Conservation (phyloP, 345 rosid species). For the Luvunga scandens region DNA sequence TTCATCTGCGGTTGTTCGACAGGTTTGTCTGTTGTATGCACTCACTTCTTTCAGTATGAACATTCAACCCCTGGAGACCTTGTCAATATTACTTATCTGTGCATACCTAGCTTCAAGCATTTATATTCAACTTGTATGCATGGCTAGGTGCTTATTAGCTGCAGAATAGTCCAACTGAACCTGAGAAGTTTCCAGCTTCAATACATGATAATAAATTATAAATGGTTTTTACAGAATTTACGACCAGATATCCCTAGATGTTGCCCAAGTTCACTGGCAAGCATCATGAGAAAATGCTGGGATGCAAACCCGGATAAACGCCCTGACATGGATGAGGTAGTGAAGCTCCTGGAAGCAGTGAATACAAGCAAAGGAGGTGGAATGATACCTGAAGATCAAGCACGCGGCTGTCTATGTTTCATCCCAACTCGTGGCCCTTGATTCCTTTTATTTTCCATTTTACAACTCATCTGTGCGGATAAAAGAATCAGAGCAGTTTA, state of each 20-base stretch:
- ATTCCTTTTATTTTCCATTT: conserved; percentile 2
- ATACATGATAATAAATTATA: not conserved
- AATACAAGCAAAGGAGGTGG: conserved; percentile 91
- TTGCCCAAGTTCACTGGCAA: conserved; percentile 62
- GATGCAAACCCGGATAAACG: conserved; percentile 66
- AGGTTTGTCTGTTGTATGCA: conserved; percentile 33
- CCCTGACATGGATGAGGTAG: conserved; percentile 81
- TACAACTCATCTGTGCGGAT: not conserved
- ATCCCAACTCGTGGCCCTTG: conserved; percentile 63
- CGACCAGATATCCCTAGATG: conserved; percentile 78
- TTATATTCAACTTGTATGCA: not conserved
- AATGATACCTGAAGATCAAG: conserved; percentile 80
- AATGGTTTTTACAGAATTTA: conserved; percentile 46
- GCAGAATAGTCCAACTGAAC: not conserved
- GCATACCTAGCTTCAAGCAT: not conserved
- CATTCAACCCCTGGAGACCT: not conserved
- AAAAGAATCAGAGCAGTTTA: not conserved
- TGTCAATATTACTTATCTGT: not conserved
- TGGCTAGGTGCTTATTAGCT: not conserved
- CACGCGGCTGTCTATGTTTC: conserved; percentile 64
- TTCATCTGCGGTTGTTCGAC: conserved; percentile 70
- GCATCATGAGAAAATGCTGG: conserved; percentile 80
- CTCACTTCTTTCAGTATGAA: not conserved
- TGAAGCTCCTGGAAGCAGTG: conserved; percentile 58
- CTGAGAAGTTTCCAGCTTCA: not conserved